These are phyloP conservation scores for Zygoascus tannicola DNA, from an alignment of 805 yeast species.

Conservation along the genomic window DNA sequence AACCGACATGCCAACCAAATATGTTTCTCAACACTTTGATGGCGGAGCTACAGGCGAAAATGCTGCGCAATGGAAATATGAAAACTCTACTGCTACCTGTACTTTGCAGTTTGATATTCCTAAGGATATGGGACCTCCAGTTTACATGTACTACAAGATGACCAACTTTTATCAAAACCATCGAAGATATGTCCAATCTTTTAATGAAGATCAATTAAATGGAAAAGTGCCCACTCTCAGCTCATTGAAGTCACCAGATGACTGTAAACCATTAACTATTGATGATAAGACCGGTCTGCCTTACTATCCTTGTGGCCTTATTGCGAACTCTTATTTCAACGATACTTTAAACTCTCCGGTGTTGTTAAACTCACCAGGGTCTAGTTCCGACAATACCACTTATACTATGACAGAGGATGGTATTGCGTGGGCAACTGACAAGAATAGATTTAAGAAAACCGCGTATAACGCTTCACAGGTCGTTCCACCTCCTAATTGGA, in stretches of 20 bases:
- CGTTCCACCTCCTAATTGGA: slow-evolving; percentile 95
- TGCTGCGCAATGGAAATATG: slow-evolving; percentile 66
- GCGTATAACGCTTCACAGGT: slow-evolving; percentile 56
- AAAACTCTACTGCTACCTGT: slow-evolving; percentile 40
- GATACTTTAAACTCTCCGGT: slow-evolving; percentile 63
- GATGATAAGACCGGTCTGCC: slow-evolving; percentile 43
- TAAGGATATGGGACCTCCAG: slow-evolving; percentile 54
- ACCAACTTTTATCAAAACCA: slow-evolving; percentile 94
- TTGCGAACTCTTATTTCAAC: slow-evolving; percentile 87
- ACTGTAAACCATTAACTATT: slow-evolving; percentile 58
- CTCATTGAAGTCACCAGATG: slow-evolving; percentile 38
- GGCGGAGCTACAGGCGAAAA: slow-evolving; percentile 27
- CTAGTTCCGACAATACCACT: slow-evolving; percentile 20
- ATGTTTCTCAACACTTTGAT: slow-evolving; percentile 53
- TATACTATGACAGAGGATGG: slow-evolving; percentile 43
- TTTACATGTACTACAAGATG: slow-evolving; percentile 72
- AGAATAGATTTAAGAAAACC: slow-evolving; percentile 62
- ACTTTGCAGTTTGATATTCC: slow-evolving; percentile 65
- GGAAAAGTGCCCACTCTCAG: slow-evolving; percentile 58
- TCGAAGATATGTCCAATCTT: slow-evolving; percentile 82
- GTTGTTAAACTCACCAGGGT: slow-evolving; percentile 25
- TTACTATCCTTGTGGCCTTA: slow-evolving; percentile 89
- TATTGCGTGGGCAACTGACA: slow-evolving; percentile 82
- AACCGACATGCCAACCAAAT: slow-evolving; percentile 47
- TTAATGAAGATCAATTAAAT: slow-evolving; percentile 67